Base-by-base conservation (phyloP, 2,329 filamentous ascomycete species). In the Bipolaris cookei region DNA sequence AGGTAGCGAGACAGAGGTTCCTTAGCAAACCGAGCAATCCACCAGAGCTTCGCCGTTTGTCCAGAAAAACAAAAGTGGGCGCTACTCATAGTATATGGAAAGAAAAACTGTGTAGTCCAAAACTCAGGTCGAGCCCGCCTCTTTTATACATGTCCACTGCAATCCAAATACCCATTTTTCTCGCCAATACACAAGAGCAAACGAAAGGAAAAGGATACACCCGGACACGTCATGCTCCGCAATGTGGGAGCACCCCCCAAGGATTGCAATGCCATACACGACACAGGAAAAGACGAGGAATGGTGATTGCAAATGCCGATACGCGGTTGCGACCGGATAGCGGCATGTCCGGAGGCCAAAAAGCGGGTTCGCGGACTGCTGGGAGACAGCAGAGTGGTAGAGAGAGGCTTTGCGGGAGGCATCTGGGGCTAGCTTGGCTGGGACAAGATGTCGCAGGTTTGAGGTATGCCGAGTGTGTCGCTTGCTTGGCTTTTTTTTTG, bases 1-100 rank as follows among this genome's bases (percentile, higher is more conserved):
- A 13, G 28, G 28, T 38, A 49, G 23, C 48, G 51, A 59, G 53
- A 41, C 65, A 68, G 66, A 69, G 63, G 55, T 65, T 61, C 60
- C 51, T 46, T 49, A 10, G 8, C 34, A 60, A 59, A 11, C 23
- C 3, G n/a, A 21, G 47, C 8, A 59, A 59, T 63, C 52, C 46
- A 50, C 21, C 61, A 72, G 70, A 64, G 66, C 63, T 72, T 59
- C 68, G 68, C 69, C 47, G 41, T 37, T 43, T n/a, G 35, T 18
- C 7, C 37, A 54, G 46, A 20, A 28, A 21, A 50, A 43, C 41
- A 51, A 4, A 38, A 41, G 13, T 58, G n/a, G 52, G 47, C 59
- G 62, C 62, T 64, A 59, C 53, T 62, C 57, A 43, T 21, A 47
- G 39, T 42, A 42, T 7, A 42, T 13, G 13, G 44, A 46, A 23